Evolutionary conservation across 371 early-diverging fungal genomes (phyloP), one percentile per base, ranked within the genome.

Genomic region (Mortierella sp.): DNA sequence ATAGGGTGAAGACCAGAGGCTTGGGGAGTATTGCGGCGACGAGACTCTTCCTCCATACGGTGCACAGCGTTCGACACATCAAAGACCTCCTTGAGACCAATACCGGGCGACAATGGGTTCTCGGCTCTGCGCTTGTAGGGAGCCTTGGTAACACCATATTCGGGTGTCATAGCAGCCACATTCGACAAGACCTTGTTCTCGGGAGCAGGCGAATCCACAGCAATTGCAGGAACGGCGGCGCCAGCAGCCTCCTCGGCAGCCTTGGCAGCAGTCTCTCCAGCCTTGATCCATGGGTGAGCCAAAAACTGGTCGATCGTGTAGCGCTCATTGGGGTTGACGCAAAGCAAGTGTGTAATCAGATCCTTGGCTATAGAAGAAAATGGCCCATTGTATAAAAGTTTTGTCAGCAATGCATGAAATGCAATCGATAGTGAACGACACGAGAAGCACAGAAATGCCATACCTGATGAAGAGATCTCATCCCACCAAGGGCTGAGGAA

Each of bases 401-500:
- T 16, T 26, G 67, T 37, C 26, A 28, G 64, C 19, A n/a, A 40
- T 21, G 26, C 5, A 24, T 34, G 67, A 31, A 24, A 24, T 37
- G 10, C 24, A 44, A 44, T 31, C 26, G 44, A 8, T 5, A 73
- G 6, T 9, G 21, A 9, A 28, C 0, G 46, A 26, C 46, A 24
- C 64, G 83, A 50, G 3, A 16, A 50, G 13, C 16, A 16, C 16
- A 48, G 13, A 3, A 50, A 50, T 11, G 13, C 16, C 14, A 50
- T 50, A 88, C 88, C 88, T 72, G 89, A 89, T 43, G 88, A 88
- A 5, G 95, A 94, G 59, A 97, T 94, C 48, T 93, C 92, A 88
- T 97, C 96, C 97, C 97, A 97, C 97, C 97, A 97, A 46, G 97
- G 97, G 59, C 93, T 91, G 46, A 96, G 86, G 75, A 95, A 95